These are phyloP conservation scores for Yamadazyma taylorii DNA, from an alignment of 1,139 yeast species.

Conservation along the genomic window DNA sequence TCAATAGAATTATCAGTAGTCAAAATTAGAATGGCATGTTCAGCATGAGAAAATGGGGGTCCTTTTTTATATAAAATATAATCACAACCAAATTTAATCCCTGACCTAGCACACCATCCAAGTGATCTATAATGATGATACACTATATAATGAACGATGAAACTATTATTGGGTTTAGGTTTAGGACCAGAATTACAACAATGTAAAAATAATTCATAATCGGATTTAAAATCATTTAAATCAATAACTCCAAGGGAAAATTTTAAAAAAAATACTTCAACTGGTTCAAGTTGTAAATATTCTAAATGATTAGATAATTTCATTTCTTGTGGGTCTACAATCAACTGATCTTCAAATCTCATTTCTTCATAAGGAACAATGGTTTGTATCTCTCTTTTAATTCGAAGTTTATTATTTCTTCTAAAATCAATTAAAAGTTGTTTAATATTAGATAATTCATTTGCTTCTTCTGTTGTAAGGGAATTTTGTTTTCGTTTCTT, in stretches of 20 bases:
- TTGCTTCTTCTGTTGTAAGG: constrained; percentile 25
- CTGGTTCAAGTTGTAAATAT: constrained; percentile 69
- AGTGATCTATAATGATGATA: constrained; percentile 85
- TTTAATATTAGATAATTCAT: constrained; percentile 29
- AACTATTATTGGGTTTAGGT: constrained; percentile 32
- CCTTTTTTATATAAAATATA: constrained; percentile 81
- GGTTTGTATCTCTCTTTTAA: constrained; percentile 14
- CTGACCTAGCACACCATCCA: constrained; percentile 95
- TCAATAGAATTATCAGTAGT: constrained; percentile 32
- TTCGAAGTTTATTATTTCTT: constrained; percentile 14
- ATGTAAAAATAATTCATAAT: constrained; percentile 26
- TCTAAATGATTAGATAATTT: constrained; percentile 47
- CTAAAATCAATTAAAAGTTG: constrained; percentile 24
- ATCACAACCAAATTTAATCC: constrained; percentile 89
- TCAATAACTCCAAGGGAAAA: constrained; percentile 49
- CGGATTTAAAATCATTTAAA: constrained; percentile 15
- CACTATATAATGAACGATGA: constrained; percentile 61
- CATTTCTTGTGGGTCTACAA: constrained; percentile 35
- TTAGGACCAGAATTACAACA: constrained; percentile 18
- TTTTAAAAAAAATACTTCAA: constrained; percentile 69
- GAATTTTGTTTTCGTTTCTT: constrained; percentile 25
- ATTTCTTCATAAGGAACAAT: constrained; percentile 17
- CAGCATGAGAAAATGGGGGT: constrained; percentile 95
- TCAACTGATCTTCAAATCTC: constrained; percentile 35
- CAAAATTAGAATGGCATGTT: constrained; percentile 62